Evolutionary conservation across 805 yeast species (phyloP).

Genomic region (Yamadazyma philogaea): DNA sequence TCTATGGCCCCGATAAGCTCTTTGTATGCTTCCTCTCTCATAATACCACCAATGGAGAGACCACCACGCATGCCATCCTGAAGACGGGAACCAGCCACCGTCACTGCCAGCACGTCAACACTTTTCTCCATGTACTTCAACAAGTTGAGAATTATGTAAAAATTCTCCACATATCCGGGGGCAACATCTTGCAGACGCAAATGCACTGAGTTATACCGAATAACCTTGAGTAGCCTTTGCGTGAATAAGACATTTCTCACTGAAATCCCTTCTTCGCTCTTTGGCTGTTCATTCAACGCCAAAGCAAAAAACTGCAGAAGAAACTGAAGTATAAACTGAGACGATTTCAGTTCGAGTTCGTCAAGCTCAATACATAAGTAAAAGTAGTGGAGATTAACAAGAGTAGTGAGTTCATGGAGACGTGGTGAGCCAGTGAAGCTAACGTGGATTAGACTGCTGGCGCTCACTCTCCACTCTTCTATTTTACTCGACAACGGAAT

Average conservation of each 20-base stretch:
- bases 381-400: conserved; percentile 37
- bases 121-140: conserved; percentile 20
- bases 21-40: conserved; percentile 1
- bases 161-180: conserved; percentile 7
- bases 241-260: conserved; percentile 30
- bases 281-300: conserved; percentile 15
- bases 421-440: conserved; percentile 17
- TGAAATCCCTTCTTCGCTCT: conserved; percentile 18
- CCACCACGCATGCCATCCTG: conserved; percentile 6
- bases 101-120: neutral
- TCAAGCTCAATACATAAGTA: conserved; percentile 40
- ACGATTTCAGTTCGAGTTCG: conserved; percentile 35
- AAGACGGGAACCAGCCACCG: conserved; percentile 2
- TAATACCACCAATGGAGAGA: neutral
- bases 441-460: conserved; percentile 24
- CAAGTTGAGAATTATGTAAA: conserved; percentile 17
- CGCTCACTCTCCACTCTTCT: conserved; percentile 36
- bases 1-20: conserved; percentile 1
- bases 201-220: conserved; percentile 21
- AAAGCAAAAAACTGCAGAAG: conserved; percentile 38
- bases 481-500: conserved; percentile 25
- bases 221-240: conserved; percentile 35
- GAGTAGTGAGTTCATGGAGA: conserved; percentile 31
- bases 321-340: conserved; percentile 41
- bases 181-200: neutral